Evolutionary conservation across 768 basidiomycete species (phyloP).

Genomic region (Macrolepiota fuliginosa): DNA sequence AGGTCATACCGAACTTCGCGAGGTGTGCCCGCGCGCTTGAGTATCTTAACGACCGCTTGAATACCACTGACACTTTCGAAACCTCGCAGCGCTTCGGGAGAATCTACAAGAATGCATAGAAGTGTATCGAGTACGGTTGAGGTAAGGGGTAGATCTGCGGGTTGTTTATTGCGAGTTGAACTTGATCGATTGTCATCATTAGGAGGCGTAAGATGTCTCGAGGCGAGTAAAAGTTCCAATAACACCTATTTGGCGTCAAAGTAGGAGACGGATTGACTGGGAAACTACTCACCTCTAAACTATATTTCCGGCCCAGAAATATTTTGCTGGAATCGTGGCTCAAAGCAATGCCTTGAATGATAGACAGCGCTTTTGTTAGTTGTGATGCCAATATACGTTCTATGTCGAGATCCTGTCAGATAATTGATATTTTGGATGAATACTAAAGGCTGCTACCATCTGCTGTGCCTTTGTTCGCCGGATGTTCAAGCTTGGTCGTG

Average conservation of each 20-base stretch:
- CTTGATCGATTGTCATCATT: constrained; percentile 24
- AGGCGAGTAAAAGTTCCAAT: constrained; percentile 66
- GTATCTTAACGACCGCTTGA: constrained; percentile 79
- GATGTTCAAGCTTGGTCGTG: constrained; percentile 46
- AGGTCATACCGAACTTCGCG: constrained; percentile 74
- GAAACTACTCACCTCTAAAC: constrained; percentile 56
- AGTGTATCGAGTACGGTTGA: constrained; percentile 81
- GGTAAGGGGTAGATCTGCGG: constrained; percentile 48
- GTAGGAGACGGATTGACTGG: neutral
- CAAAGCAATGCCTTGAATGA: constrained; percentile 76
- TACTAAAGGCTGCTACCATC: constrained; percentile 31
- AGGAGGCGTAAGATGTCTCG: constrained; percentile 54
- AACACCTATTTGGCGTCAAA: constrained; percentile 49
- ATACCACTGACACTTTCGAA: constrained; percentile 81
- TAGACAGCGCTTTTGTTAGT: constrained; percentile 55
- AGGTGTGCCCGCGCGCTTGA: constrained; percentile 85
- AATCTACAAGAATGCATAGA: constrained; percentile 87
- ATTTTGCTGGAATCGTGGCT: constrained; percentile 67
- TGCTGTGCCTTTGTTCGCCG: constrained; percentile 41
- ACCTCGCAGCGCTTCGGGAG: constrained; percentile 64
- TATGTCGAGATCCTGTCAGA: constrained; percentile 23
- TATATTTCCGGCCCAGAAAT: constrained; percentile 64
- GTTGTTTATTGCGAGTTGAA: constrained; percentile 17
- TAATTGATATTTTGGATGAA: constrained; percentile 8
- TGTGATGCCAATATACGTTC: constrained; percentile 45